phyloP scores from a whole-genome alignment of 1,284 basidiomycete genomes.

The Trichosporon ovoides region DNA sequence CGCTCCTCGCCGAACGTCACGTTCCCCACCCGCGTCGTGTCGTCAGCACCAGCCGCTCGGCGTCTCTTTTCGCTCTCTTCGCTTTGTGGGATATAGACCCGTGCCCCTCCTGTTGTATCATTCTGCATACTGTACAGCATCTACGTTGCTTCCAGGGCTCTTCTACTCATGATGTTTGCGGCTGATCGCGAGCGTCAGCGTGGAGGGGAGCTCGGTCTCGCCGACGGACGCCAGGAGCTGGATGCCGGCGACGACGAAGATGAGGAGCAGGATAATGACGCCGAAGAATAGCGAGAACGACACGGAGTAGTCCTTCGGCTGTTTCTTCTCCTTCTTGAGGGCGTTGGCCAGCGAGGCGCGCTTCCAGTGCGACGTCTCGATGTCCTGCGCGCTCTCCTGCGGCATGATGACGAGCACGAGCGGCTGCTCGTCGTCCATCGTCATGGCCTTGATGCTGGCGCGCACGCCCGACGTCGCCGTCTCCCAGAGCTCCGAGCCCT shows the following conservation, averaged over 20 bases:
- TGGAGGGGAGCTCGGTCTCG: conserved; percentile 45
- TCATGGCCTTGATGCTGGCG: conserved; percentile 45
- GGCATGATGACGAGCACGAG: conserved; percentile 42
- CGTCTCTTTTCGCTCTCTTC: neutral
- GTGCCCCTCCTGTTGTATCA: conserved; percentile 12
- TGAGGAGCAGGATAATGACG: conserved; percentile 35
- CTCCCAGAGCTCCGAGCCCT: conserved; percentile 34
- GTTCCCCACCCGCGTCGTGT: neutral
- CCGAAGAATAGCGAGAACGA: conserved; percentile 43
- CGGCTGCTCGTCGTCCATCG: conserved; percentile 37
- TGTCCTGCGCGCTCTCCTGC: neutral
- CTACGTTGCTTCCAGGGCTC: neutral
- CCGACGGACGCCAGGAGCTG: conserved; percentile 38
- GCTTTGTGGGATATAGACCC: neutral
- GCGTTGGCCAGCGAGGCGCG: conserved; percentile 20
- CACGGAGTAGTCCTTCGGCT: conserved; percentile 11
- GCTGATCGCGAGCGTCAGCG: conserved; percentile 43
- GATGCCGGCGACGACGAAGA: conserved; percentile 29
- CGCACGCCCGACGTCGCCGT: conserved; percentile 36
- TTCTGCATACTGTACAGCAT: conserved; percentile 7
- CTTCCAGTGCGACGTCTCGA: conserved; percentile 3
- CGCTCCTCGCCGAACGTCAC: neutral
- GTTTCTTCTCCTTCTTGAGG: conserved; percentile 37
- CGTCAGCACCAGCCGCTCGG: neutral
- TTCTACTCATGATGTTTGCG: conserved; percentile 36